phyloP scores from a whole-genome alignment of 208 protist species.

The Herpetomonas samuelpessoai region DNA sequence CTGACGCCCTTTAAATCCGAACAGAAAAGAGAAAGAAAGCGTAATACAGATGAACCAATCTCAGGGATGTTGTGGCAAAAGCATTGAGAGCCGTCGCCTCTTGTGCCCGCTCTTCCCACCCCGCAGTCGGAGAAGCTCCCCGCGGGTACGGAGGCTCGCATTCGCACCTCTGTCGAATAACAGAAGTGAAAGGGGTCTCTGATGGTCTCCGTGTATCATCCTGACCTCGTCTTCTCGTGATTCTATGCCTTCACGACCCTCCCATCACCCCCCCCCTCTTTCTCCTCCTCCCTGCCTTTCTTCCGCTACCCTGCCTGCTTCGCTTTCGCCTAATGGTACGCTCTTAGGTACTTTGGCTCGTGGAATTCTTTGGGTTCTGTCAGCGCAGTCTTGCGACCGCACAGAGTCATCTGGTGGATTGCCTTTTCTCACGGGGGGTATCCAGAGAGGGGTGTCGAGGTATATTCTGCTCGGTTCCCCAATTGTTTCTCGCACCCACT shows the following conservation, averaged over 20 bases:
- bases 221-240: not conserved
- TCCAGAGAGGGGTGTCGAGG: not conserved
- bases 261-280: not conserved
- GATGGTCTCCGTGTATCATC: too few species aligned
- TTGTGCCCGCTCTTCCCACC: too few species aligned
- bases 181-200: too few species aligned
- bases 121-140: too few species aligned
- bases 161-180: too few species aligned
- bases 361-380: slow-evolving; percentile 1
- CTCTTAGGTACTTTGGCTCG: not conserved
- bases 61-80: not conserved
- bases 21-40: not conserved
- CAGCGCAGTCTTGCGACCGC: not conserved
- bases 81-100: too few species aligned
- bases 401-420: not conserved
- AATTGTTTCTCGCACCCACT: slow-evolving; percentile 10
- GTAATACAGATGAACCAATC: not conserved
- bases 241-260: not conserved
- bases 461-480: not conserved
- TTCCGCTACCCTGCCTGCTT: not conserved
- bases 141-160: too few species aligned
- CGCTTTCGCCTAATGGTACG: not conserved
- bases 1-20: not conserved
- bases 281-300: slow-evolving; percentile 7
- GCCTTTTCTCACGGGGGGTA: slow-evolving; percentile 1